phyloP scores from a whole-genome alignment of 1,139 yeast species.

The Hemisphaericaspora xylanilytica region DNA sequence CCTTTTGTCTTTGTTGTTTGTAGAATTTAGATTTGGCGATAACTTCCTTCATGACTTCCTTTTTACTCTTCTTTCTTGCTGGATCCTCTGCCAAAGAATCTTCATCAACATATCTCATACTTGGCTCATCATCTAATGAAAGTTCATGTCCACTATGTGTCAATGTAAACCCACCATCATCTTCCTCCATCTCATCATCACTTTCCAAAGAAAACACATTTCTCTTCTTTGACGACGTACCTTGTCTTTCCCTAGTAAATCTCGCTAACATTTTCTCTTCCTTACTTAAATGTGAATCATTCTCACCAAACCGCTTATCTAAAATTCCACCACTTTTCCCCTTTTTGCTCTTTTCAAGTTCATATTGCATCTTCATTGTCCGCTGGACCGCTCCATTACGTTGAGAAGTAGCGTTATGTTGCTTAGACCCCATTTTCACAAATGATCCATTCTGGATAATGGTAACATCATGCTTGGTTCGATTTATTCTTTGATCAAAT shows the following conservation, averaged over 20 bases:
- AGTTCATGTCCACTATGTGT: constrained; percentile 82
- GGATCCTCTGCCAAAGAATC: constrained; percentile 33
- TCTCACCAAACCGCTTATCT: constrained; percentile 93
- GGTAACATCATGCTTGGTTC: constrained; percentile 66
- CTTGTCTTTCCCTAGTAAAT: constrained; percentile 84
- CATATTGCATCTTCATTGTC: constrained; percentile 65
- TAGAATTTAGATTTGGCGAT: constrained; percentile 92
- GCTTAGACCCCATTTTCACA: constrained; percentile 56
- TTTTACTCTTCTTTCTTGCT: constrained; percentile 74
- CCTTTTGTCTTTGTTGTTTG: constrained; percentile 83
- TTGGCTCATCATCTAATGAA: constrained; percentile 46
- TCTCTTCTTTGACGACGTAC: constrained; percentile 46
- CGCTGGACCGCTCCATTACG: constrained; percentile 79
- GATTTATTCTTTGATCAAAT: constrained; percentile 74
- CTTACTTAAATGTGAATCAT: constrained; percentile 62
- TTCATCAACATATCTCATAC: constrained; percentile 32
- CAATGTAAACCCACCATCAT: constrained; percentile 44
- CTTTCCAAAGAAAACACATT: constrained; percentile 62
- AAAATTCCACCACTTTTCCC: constrained; percentile 76
- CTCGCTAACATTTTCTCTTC: constrained; percentile 96
- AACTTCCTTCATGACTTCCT: constrained; percentile 95
- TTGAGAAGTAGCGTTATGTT: constrained; percentile 36
- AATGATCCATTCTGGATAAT: constrained; percentile 52
- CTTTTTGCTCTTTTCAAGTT: constrained; percentile 55
- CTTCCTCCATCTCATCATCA: constrained; percentile 65